Evolutionary conservation across 192 early-diverging fungal species (phyloP).

Genomic region (Coemansia sp.): DNA sequence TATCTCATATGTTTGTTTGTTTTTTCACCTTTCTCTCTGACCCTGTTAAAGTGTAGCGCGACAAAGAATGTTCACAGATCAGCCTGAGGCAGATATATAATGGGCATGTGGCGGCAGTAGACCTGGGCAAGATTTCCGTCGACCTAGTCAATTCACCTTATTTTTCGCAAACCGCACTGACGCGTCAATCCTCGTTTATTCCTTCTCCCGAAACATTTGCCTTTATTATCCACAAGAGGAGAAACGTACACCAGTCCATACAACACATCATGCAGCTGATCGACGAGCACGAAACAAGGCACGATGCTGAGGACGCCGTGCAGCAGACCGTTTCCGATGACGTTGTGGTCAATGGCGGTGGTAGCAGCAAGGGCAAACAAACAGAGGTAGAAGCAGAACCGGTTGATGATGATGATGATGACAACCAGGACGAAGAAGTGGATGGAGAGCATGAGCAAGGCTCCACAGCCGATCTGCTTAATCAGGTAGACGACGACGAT

Average conservation of each 20-base stretch:
- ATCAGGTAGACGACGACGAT: slow-evolving; percentile 11
- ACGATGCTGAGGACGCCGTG: not conserved
- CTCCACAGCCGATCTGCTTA: slow-evolving; percentile 25
- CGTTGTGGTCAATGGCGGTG: not conserved
- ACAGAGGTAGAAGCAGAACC: slow-evolving; percentile 4
- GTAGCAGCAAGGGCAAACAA: not conserved
- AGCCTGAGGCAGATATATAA: slow-evolving; percentile 45
- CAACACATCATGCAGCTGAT: slow-evolving; percentile 38
- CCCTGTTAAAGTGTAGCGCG: no score
- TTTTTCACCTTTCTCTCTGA: not conserved
- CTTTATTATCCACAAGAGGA: slow-evolving; percentile 42
- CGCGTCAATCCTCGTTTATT: not conserved
- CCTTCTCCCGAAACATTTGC: slow-evolving; percentile 38
- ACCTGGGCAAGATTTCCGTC: slow-evolving; percentile 28
- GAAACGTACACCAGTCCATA: slow-evolving; percentile 19
- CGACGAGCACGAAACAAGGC: slow-evolving; percentile 15
- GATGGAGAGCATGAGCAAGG: not conserved
- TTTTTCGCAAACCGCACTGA: slow-evolving; percentile 15
- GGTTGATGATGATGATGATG: not conserved
- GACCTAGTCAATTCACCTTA: slow-evolving; percentile 42
- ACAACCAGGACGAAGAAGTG: slow-evolving; percentile 7
- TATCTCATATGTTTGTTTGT: not conserved
- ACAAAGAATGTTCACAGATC: slow-evolving; percentile 25
- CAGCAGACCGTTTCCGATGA: not conserved
- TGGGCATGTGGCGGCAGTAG: slow-evolving; percentile 38